Base-by-base conservation (phyloP, 1,139 yeast species). In the Saccharomyces hybrid region DNA sequence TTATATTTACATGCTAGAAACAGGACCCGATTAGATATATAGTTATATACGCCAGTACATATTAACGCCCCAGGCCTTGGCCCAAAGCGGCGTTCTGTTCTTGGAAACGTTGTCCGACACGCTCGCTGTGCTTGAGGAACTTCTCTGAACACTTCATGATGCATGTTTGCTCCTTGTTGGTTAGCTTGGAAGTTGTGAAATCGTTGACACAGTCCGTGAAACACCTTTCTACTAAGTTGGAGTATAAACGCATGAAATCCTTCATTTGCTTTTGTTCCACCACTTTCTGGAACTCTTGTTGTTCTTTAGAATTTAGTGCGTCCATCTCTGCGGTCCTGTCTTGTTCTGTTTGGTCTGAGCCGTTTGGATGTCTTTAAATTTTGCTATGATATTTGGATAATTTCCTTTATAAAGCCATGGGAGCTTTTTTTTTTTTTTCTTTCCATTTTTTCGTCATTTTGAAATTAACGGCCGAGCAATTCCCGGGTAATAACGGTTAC, bases 241-340 rank as follows among this genome's bases (percentile, higher is more conserved):
- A 90, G 81, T 93, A 93, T 54, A 85, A 77, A 73, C 95, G 85
- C 98, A 91, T 91, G 84, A 91, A 93, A 73, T 93, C 99, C 75
- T 88, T 88, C 97, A 93, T 90, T 76, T 93, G 99, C 81, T 93
- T 93, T 73, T 88, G 93, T 77, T 91, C 98, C 64, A 91, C 96
- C 63, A 91, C 79, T 73, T 85, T 91, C 75, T 90, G 96, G 74
- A 91, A 91, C 69, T 90, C 95, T 76, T 89, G 97, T 75, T 91
- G 97, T 77, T 91, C 98, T 72, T 89, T 87, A 70, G 85, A 84
- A 79, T 91, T 86, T 69, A 86, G 78, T 73, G 84, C 88, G 67
- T 86, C 93, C 93, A 86, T 86, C 49, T 63, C 73, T 55, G 52
- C 27, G 19, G 44, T 16, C 24, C 11, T 38, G 26, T 38, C 34